A percentile compares a stretch with the other conserved stretches of the same genome.
Evolutionary conservation across 257 asterid species (phyloP).

Genomic region (Solanum sitiens): DNA sequence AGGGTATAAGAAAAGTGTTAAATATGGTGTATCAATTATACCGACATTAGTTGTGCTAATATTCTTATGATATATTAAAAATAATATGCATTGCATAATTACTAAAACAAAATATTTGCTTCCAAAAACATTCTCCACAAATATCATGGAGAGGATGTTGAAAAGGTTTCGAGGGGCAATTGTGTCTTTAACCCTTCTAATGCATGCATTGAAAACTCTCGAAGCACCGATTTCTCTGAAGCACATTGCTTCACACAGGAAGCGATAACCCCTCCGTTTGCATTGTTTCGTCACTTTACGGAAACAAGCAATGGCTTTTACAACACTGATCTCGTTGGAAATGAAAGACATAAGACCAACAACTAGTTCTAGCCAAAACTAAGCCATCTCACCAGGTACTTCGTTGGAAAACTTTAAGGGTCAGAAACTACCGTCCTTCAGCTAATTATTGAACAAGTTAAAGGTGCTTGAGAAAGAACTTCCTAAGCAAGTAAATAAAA

Average conservation of each 20-base stretch:
- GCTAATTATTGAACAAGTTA: neutral
- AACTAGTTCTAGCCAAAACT: neutral
- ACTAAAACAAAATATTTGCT: neutral
- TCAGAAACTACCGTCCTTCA: neutral
- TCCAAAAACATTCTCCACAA: neutral
- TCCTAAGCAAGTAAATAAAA: neutral
- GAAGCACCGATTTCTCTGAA: neutral
- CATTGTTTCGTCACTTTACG: neutral
- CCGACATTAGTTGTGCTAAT: neutral
- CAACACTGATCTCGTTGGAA: neutral
- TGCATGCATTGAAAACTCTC: neutral
- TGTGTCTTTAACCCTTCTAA: no score
- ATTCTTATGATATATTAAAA: neutral
- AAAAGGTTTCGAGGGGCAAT: neutral
- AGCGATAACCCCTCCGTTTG: neutral
- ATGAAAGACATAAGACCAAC: neutral
- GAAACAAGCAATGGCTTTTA: neutral
- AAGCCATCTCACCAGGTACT: neutral
- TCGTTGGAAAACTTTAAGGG: neutral
- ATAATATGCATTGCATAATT: neutral
- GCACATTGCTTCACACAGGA: neutral
- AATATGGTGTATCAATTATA: neutral
- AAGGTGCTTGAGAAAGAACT: neutral
- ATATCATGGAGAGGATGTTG: neutral
- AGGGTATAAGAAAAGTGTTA: neutral